These are phyloP conservation scores for Plantago elongata DNA, from an alignment of 257 asterid species.

Conservation along the genomic window DNA sequence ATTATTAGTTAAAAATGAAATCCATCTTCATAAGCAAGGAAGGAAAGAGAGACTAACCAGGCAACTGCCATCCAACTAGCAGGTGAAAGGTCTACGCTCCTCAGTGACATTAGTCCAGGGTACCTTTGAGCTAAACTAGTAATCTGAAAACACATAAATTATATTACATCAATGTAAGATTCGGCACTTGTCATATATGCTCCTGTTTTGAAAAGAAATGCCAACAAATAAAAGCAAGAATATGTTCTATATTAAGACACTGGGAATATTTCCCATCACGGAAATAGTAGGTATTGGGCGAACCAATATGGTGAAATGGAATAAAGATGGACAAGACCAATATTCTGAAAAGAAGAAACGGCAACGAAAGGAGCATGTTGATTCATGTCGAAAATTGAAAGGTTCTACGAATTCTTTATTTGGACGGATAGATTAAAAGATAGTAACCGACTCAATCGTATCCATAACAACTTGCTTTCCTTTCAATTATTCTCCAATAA, in stretches of 20 bases:
- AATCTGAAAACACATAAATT: slow-evolving; percentile 33
- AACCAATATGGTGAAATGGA: slow-evolving; percentile 20
- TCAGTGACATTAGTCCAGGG: slow-evolving; percentile 60
- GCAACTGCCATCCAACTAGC: slow-evolving; percentile 94
- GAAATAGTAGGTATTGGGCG: slow-evolving; percentile 1
- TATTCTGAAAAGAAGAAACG: slow-evolving; percentile 13
- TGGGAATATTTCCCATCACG: slow-evolving; percentile 15
- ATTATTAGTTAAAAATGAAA: neutral
- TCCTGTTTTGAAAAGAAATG: neutral
- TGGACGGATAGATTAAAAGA: slow-evolving; percentile 19
- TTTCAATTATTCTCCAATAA: slow-evolving; percentile 16
- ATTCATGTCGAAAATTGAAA: slow-evolving; percentile 25
- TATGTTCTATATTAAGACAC: slow-evolving; percentile 17
- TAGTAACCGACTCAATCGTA: slow-evolving; percentile 21
- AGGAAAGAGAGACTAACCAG: slow-evolving; percentile 43
- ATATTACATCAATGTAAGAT: slow-evolving; percentile 7
- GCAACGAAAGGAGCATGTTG: slow-evolving; percentile 13
- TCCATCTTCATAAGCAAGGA: neutral
- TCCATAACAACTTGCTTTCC: slow-evolving; percentile 19
- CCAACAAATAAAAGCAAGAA: slow-evolving; percentile 23
- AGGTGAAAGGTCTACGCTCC: slow-evolving; percentile 77
- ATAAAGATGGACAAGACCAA: slow-evolving; percentile 24
- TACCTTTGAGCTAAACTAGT: slow-evolving; percentile 40
- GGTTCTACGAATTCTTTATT: slow-evolving; percentile 15
- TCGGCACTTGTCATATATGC: slow-evolving; percentile 13